phyloP scores from a whole-genome alignment of 345 rosid genomes.

The Ceriops zippeliana region DNA sequence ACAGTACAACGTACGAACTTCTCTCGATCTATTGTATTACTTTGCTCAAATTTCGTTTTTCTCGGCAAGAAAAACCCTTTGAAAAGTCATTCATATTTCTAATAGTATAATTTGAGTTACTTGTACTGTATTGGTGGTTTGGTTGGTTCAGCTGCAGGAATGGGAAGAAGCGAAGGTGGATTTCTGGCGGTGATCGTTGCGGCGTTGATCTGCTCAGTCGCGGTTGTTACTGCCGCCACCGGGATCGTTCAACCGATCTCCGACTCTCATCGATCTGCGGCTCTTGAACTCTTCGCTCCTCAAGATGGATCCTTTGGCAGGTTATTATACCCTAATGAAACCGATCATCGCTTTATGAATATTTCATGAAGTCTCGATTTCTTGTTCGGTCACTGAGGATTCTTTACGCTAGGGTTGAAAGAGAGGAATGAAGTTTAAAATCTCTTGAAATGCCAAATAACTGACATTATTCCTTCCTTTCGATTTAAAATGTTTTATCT shows the following conservation, averaged over 20 bases:
- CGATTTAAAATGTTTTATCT: neutral
- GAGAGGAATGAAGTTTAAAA: neutral
- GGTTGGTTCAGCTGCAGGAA: constrained; percentile 3
- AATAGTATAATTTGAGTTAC: too few relatives aligned
- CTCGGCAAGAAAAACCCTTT: too few relatives aligned
- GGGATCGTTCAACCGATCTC: constrained; percentile 73
- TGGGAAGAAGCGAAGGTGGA: constrained; percentile 34
- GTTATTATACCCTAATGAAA: constrained; percentile 30
- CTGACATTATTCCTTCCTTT: neutral
- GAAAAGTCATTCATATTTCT: too few relatives aligned
- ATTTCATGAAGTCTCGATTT: neutral
- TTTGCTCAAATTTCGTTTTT: too few relatives aligned
- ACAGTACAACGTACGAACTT: too few relatives aligned
- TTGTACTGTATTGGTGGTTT: neutral
- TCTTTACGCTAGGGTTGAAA: neutral
- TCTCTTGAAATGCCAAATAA: neutral
- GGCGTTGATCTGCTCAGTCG: constrained; percentile 38
- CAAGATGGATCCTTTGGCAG: constrained; percentile 65
- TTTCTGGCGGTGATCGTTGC: constrained; percentile 40
- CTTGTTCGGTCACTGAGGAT: neutral
- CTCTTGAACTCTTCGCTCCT: constrained; percentile 60
- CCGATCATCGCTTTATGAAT: neutral
- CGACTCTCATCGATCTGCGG: constrained; percentile 89
- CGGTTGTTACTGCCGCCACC: constrained; percentile 32
- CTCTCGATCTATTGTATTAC: too few relatives aligned